Conservation (phyloP, 306 rosid genomes). For the Cicer chorassanicum region DNA sequence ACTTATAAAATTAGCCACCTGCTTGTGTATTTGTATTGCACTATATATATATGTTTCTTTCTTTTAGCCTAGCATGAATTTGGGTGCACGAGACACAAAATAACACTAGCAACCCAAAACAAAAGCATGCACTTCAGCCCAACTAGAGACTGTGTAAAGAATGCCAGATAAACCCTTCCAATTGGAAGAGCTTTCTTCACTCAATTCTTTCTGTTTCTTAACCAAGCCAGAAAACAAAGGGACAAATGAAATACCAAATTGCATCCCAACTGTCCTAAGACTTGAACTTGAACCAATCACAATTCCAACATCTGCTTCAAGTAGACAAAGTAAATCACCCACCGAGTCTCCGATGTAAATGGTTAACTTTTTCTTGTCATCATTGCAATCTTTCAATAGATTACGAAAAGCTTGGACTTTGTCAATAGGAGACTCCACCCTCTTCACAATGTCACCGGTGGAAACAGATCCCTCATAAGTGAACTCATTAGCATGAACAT, state of each 20-base stretch:
- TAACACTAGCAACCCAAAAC: conserved; percentile 83
- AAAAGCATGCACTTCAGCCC: conserved; percentile 99
- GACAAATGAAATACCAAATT: conserved; percentile 79
- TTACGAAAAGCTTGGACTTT: conserved; percentile 73
- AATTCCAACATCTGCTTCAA: conserved; percentile 95
- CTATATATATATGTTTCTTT: conserved; percentile 50
- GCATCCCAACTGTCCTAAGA: conserved; percentile 74
- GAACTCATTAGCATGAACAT: conserved; percentile 86
- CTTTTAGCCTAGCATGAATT: conserved; percentile 54
- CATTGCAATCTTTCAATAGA: conserved; percentile 50
- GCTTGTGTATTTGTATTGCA: conserved; percentile 62
- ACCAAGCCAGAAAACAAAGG: conserved; percentile 80
- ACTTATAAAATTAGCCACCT: conserved; percentile 73
- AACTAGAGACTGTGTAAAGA: conserved; percentile 84
- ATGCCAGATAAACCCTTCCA: conserved; percentile 85
- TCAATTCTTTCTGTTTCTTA: conserved; percentile 69
- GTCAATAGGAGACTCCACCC: conserved; percentile 88
- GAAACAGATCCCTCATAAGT: conserved; percentile 71
- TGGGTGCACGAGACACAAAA: conserved; percentile 53
- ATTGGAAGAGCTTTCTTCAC: conserved; percentile 58
- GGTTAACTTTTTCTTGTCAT: conserved; percentile 64
- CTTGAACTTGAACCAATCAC: conserved; percentile 91
- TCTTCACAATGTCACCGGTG: conserved; percentile 83
- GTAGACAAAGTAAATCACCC: conserved; percentile 94
- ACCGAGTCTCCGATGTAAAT: conserved; percentile 90